Conservation (phyloP, 192 early-diverging fungal species). For the Coemansia nantahalensis region DNA sequence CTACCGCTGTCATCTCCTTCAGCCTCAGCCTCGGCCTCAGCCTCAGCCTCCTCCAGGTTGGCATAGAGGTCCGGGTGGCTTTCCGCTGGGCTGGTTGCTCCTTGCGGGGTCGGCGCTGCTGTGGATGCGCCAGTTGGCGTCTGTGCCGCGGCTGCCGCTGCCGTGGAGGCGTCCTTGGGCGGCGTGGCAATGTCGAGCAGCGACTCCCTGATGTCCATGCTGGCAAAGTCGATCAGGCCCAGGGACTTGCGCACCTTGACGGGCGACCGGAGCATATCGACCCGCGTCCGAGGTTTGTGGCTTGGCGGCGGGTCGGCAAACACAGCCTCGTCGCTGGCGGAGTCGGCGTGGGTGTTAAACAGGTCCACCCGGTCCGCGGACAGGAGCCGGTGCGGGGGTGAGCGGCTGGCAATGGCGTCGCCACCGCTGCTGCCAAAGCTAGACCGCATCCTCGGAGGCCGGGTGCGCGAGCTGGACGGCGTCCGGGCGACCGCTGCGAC, state of each 20-base stretch:
- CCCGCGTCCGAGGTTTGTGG: slow-evolving; percentile 8
- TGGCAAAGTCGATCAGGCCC: slow-evolving; percentile 50
- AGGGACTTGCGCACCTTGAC: slow-evolving; percentile 37
- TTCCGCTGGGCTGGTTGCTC: no score
- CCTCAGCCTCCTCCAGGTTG: neutral
- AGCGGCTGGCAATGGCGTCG: slow-evolving; percentile 12
- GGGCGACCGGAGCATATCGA: slow-evolving; percentile 25
- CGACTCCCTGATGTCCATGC: slow-evolving; percentile 35
- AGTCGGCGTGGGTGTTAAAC: neutral
- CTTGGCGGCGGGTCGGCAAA: slow-evolving; percentile 4
- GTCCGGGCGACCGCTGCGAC: slow-evolving; percentile 11
- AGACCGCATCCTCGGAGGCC: slow-evolving; percentile 14
- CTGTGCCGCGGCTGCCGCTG: neutral
- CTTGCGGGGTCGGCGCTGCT: no score
- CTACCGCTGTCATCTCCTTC: no score
- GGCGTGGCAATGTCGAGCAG: slow-evolving; percentile 16
- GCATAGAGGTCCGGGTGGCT: no score
- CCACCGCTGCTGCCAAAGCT: slow-evolving; percentile 27
- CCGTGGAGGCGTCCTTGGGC: no score
- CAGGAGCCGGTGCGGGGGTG: slow-evolving; percentile 17
- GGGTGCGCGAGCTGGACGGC: slow-evolving; percentile 9
- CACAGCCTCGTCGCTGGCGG: neutral
- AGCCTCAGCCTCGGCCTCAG: neutral
- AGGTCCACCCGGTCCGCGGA: neutral
- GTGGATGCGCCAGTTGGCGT: no score